Base-by-base conservation (phyloP, 116 monocot genomes). In the Posidonia oceanica region DNA sequence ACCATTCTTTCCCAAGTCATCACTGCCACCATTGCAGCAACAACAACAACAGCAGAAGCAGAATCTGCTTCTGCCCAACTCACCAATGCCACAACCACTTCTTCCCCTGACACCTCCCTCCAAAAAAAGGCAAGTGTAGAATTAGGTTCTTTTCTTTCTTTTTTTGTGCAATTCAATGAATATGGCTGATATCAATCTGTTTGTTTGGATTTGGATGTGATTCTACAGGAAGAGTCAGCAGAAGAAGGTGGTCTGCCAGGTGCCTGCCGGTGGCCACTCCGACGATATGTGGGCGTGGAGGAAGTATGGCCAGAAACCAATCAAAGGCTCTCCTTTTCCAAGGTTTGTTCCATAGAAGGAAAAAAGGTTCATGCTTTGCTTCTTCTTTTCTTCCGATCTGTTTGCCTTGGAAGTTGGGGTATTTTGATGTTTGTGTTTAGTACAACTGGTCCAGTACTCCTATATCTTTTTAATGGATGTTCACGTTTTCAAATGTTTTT, bases 231-330 rank as follows among this genome's bases (percentile, higher is more conserved):
- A 89, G 83, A 81, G 63, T 72, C 89, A 81, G 66, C 75, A 65
- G 75, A 85, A 89, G 85, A 80, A 52, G 74, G 85, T 89, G 79
- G 85, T 85, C 18, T 75, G 81, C 72, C 81, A 89, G 2, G 89
- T 89, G 39, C 81, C 81, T 17, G 85, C 85, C 56, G 83, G 78
- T n/a, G 21, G 61, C 17, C 67, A 71, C 54, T 69, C 89, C 21
- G 80, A 83, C 69, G 89, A 89, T 69, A 68, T 83, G 78, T 89
- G 89, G 89, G 85, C 89, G 2, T 89, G 89, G 89, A 78, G 89
- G 1, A 89, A 89, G 76, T 89, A 89, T 72, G 89, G 89, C 18
- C 89, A 89, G 81, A 89, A 89, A 58, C 89, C 89, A 76, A 89
- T 89, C 73, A 89, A 89, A 65, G 89, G 89, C 54, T 89, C 89